A percentile compares a stretch with the other conserved stretches of the same genome.
Evolutionary conservation across 345 rosid genomes (phyloP).

Genomic region (Limnanthes douglasii): DNA sequence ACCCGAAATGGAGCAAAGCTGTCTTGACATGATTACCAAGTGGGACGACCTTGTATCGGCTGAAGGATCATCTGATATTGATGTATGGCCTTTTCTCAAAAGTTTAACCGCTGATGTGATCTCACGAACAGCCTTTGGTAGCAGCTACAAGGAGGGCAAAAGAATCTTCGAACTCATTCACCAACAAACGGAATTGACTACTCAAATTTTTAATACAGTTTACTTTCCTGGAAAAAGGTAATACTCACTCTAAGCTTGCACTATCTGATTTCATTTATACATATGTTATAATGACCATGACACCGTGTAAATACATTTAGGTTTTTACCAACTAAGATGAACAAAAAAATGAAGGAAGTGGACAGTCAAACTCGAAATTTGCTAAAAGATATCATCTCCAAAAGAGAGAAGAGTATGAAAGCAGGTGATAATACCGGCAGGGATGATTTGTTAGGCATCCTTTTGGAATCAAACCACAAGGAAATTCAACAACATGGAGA

Average conservation of each 20-base stretch:
- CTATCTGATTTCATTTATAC: background rate
- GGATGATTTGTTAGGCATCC: conserved; percentile 12
- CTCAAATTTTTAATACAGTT: background rate
- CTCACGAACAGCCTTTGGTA: conserved; percentile 22
- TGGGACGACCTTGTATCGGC: conserved; percentile 9
- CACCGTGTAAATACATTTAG: too few species aligned
- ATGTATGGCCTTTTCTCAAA: conserved; percentile 14
- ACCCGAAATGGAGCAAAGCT: conserved; percentile 12
- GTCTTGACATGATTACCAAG: conserved; percentile 8
- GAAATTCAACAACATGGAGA: too few species aligned
- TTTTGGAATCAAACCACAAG: conserved; percentile 15
- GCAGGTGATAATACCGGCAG: conserved; percentile 6
- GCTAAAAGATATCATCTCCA: conserved; percentile 11
- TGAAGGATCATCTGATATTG: conserved; percentile 10
- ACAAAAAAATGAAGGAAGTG: conserved; percentile 10
- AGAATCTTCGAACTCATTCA: conserved; percentile 14
- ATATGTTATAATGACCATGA: too few species aligned
- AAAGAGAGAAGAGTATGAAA: conserved; percentile 13
- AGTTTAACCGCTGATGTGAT: conserved; percentile 18
- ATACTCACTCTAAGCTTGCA: background rate
- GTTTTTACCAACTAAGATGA: conserved; percentile 13
- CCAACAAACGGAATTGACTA: conserved; percentile 8
- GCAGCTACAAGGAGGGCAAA: conserved; percentile 17
- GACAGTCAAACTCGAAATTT: conserved; percentile 5
- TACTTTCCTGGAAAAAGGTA: conserved; percentile 11